A percentile compares a stretch with the other conserved stretches of the same genome.
These are phyloP conservation scores for Trametopsis cervina DNA, from an alignment of 768 basidiomycete genomes.

Conservation along the genomic window DNA sequence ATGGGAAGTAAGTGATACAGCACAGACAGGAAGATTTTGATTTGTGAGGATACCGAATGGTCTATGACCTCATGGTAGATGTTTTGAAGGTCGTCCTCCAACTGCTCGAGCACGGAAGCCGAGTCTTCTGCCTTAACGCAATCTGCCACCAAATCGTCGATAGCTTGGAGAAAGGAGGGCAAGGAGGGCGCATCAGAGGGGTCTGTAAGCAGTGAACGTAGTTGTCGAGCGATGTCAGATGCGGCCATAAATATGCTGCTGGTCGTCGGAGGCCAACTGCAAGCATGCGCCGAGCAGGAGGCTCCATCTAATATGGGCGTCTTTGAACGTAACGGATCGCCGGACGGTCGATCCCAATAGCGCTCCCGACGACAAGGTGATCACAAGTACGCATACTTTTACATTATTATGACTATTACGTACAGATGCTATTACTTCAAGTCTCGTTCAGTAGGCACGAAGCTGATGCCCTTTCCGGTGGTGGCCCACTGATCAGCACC, in stretches of 20 bases:
- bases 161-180: conserved; percentile 38
- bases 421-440: too few relatives aligned
- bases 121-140: conserved; percentile 41
- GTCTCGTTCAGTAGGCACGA: conserved; percentile 23
- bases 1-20: conserved; percentile 57
- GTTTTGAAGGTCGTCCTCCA: conserved; percentile 63
- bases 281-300: too few relatives aligned
- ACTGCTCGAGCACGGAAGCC: conserved; percentile 35
- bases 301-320: neutral
- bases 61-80: conserved; percentile 59
- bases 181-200: conserved; percentile 44
- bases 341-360: too few relatives aligned
- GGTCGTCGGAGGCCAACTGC: neutral
- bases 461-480: conserved; percentile 26
- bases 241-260: conserved; percentile 27
- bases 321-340: too few relatives aligned
- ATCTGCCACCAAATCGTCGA: conserved; percentile 51
- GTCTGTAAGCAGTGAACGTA: conserved; percentile 52
- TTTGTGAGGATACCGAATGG: conserved; percentile 54
- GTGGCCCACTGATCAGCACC: conserved; percentile 34
- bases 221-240: conserved; percentile 39
- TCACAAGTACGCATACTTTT: too few relatives aligned
- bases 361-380: too few relatives aligned
- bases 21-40: conserved; percentile 60
- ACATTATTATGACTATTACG: too few relatives aligned